Conservation (phyloP, 2,329 filamentous ascomycete species). For the Cytospora leucostoma region DNA sequence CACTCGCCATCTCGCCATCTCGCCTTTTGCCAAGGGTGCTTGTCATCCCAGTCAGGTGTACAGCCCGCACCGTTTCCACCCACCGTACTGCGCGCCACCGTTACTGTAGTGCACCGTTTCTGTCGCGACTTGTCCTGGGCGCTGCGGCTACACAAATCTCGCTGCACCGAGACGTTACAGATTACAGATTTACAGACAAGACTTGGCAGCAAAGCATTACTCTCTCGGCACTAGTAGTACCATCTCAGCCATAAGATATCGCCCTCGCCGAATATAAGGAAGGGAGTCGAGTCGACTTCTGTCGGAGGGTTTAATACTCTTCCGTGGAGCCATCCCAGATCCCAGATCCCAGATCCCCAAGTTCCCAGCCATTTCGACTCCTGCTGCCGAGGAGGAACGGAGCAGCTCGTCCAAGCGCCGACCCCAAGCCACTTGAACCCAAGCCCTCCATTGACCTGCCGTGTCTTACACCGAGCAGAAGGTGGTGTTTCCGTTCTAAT, state of each 20-base stretch:
- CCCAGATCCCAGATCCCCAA: background rate
- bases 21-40: background rate
- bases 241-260: background rate
- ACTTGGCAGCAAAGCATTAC: slow-evolving; percentile 25
- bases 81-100: background rate
- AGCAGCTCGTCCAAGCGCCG: slow-evolving; percentile 4
- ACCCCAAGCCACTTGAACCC: slow-evolving; percentile 9
- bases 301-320: background rate
- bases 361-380: background rate
- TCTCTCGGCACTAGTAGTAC: slow-evolving; percentile 24
- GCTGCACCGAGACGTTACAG: slow-evolving; percentile 11
- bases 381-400: background rate
- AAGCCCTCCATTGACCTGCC: background rate
- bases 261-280: slow-evolving; percentile 15
- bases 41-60: background rate
- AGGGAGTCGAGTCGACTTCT: background rate
- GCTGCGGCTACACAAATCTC: slow-evolving; percentile 20
- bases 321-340: background rate
- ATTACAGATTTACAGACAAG: background rate
- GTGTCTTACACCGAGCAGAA: slow-evolving; percentile 9
- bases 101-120: background rate
- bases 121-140: background rate
- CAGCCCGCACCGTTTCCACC: slow-evolving; percentile 14
- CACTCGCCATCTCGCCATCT: slow-evolving; percentile 15
- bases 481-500: slow-evolving; percentile 18